Base-by-base conservation (phyloP, 2,329 filamentous ascomycete species). In the Trichoderma polysporum region DNA sequence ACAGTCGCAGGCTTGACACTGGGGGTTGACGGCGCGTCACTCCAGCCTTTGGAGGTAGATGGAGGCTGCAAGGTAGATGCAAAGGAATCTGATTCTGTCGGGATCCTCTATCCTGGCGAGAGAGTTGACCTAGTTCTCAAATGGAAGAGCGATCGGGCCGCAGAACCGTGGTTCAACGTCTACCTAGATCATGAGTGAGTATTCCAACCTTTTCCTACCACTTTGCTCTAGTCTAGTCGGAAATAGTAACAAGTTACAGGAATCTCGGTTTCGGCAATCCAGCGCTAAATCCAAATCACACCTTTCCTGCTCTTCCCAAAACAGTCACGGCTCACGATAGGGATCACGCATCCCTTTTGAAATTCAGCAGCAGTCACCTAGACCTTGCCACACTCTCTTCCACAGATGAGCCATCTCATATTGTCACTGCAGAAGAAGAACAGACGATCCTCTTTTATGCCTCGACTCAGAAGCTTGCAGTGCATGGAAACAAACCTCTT, bases 141-240 rank as follows among this genome's bases (percentile, higher is more conserved):
- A 1, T 73, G 73, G 73, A 68, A 63, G 25, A 60, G 54, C 1
- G 66, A 41, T 0, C 66, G 39, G 13, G 17, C 54, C 0, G 33
- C 62, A 13, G 41, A 61, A 3, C 54, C 70, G 13, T 71, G 70
- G 59, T 59, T 74, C 10, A 72, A 70, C 56, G 58, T 74, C 22
- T 70, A 72, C 27, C 65, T 74, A 29, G 73, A 74, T 50, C 67
- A 73, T n/a, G 73, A 74, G 73, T 74, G 57, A 62, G 70, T 69
- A n/a, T 57, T 13, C 33, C 49, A 33, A 27, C 17, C 9, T 41
- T 29, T 49, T 2, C 6, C 9, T 9, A 27, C 7, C 4, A 31
- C 9, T 5, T 12, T 13, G 4, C 19, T 17, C 9, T 1, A 19
- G 35, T 10, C 15, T 7, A n/a, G n/a, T 27, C 9, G 15, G 17